phyloP scores from a whole-genome alignment of 2,329 filamentous ascomycete species.

The Ascochyta fabae region DNA sequence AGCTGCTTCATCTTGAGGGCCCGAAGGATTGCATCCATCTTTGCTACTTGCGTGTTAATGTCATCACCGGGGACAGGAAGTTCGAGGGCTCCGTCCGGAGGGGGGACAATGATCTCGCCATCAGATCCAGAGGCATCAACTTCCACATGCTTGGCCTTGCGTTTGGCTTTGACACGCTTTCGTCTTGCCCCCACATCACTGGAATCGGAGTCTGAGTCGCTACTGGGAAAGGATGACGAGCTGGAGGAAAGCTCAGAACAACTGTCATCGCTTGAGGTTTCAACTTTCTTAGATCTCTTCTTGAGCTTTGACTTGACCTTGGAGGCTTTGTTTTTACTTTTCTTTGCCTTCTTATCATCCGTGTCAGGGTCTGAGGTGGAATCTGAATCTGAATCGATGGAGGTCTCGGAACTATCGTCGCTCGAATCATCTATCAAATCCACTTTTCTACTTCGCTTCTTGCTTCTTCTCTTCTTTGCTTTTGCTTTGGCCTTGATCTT shows the following conservation, averaged over 20 bases:
- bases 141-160: constrained; percentile 19
- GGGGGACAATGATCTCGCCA: neutral
- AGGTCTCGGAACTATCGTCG: constrained; percentile 21
- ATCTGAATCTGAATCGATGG: constrained; percentile 21
- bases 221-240: constrained; percentile 22
- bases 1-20: constrained; percentile 27
- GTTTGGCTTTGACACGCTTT: constrained; percentile 28
- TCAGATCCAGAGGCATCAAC: constrained; percentile 15
- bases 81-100: constrained; percentile 4
- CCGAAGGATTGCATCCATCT: constrained; percentile 19
- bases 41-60: constrained; percentile 24
- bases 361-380: constrained; percentile 23
- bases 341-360: constrained; percentile 8
- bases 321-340: constrained; percentile 21
- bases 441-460: constrained; percentile 28
- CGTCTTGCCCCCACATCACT: constrained; percentile 12
- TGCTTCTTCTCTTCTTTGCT: constrained; percentile 31
- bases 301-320: constrained; percentile 31
- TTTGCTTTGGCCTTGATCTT: constrained; percentile 33
- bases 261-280: constrained; percentile 27
- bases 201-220: constrained; percentile 24
- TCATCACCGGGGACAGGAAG: constrained; percentile 17
- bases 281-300: constrained; percentile 33
- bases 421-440: constrained; percentile 28
- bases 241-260: constrained; percentile 12